phyloP scores from a whole-genome alignment of 129 eudicot genomes.

The Flaveria linearis region DNA sequence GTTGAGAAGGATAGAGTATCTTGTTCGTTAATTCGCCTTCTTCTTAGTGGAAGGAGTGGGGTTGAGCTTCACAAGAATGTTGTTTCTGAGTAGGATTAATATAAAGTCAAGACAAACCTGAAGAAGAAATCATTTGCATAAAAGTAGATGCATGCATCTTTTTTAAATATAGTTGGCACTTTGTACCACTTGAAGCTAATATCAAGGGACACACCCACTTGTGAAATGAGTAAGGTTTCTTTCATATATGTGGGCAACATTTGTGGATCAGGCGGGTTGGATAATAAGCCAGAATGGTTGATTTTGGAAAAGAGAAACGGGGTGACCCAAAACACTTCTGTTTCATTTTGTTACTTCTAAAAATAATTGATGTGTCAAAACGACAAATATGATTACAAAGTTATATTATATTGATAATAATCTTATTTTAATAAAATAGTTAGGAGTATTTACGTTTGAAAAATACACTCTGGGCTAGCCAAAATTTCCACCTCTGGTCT shows the following conservation, averaged over 20 bases:
- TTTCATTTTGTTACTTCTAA: neutral
- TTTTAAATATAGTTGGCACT: conserved; percentile 22
- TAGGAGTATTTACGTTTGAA: neutral
- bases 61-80: neutral
- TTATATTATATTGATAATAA: neutral
- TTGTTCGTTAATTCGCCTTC: neutral
- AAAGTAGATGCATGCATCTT: conserved; percentile 38
- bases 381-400: neutral
- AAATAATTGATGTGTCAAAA: neutral
- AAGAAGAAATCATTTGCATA: conserved; percentile 16
- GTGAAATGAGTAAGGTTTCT: conserved; percentile 13
- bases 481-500: neutral
- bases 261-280: neutral
- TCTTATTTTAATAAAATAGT: neutral
- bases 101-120: conserved; percentile 14
- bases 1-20: neutral
- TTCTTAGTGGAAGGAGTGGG: neutral
- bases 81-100: neutral
- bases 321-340: neutral
- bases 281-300: neutral
- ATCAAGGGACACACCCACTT: conserved; percentile 16
- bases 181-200: conserved; percentile 32
- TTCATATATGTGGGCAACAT: neutral
- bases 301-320: neutral
- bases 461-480: neutral